Evolutionary conservation across 306 rosid genomes (phyloP).

Genomic region (Nissolia schottii): DNA sequence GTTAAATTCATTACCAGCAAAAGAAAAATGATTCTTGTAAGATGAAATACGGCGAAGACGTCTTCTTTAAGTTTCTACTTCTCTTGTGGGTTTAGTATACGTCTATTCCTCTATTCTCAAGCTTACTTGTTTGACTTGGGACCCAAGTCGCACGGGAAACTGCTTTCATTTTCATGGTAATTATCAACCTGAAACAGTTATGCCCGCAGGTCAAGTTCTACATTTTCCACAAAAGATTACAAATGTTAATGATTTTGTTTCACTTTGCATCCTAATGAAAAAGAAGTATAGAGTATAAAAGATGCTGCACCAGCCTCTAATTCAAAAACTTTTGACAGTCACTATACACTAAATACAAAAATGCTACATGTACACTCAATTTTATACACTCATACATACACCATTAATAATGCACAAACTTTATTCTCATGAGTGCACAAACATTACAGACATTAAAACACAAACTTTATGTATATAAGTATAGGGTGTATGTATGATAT

Average conservation of each 20-base stretch:
- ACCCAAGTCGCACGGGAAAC: too few relatives aligned
- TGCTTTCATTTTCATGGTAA: neutral
- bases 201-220: neutral
- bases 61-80: neutral
- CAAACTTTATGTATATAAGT: too few relatives aligned
- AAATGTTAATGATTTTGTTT: neutral
- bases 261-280: neutral
- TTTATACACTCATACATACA: too few relatives aligned
- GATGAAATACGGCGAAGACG: neutral
- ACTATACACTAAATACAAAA: neutral
- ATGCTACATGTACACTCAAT: too few relatives aligned
- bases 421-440: too few relatives aligned
- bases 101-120: neutral
- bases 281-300: neutral
- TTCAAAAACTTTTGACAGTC: neutral
- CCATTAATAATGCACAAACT: too few relatives aligned
- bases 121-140: neutral
- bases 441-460: too few relatives aligned
- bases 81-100: too few relatives aligned
- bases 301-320: neutral
- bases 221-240: neutral
- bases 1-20: neutral
- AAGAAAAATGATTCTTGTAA: constrained; percentile 1
- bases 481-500: too few relatives aligned
- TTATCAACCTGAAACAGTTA: neutral